phyloP scores from a whole-genome alignment of 768 basidiomycete species.

The Tulasnella calospora region DNA sequence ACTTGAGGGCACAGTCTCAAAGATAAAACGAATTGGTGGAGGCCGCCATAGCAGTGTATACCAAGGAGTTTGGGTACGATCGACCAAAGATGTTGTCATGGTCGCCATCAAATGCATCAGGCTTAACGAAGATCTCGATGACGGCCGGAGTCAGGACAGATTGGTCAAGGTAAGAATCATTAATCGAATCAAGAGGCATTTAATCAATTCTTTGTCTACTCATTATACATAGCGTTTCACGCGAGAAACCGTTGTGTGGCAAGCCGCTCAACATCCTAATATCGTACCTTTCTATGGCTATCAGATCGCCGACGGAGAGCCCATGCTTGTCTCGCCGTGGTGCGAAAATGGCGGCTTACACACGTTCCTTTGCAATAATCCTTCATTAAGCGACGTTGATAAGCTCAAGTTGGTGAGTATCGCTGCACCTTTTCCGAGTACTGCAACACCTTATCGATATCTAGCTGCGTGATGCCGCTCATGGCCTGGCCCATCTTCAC shows the following conservation, averaged over 20 bases:
- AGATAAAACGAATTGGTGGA: background rate
- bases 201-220: background rate
- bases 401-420: background rate
- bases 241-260: background rate
- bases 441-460: background rate
- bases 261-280: background rate
- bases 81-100: background rate
- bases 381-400: background rate
- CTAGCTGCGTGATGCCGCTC: background rate
- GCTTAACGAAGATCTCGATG: background rate
- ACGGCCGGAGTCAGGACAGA: background rate
- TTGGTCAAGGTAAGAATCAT: no score
- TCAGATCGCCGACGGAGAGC: background rate
- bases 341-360: background rate
- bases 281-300: background rate
- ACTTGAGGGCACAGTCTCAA: no score
- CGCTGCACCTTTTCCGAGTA: background rate
- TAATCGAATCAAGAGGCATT: no score
- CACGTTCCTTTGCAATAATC: background rate
- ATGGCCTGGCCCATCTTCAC: background rate
- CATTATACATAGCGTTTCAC: background rate
- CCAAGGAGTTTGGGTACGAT: background rate
- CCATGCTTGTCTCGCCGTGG: background rate
- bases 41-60: background rate
- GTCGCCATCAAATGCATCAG: background rate